Conservation (phyloP, 176 grass and related monocot species). For the Cenchrus americanus region DNA sequence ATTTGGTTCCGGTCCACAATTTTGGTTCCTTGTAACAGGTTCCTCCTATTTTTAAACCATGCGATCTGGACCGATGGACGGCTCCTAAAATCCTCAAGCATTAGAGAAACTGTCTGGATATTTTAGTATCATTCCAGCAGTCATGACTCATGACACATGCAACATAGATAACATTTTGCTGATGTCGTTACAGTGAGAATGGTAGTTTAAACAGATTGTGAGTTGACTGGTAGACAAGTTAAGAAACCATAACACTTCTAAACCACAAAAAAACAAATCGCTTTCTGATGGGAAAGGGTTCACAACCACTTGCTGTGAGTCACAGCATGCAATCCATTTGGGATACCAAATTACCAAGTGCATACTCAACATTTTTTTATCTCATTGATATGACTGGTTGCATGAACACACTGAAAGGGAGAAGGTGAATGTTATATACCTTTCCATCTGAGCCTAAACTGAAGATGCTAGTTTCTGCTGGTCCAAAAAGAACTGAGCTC, state of each 20-base stretch:
- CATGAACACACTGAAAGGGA: constrained; percentile 17
- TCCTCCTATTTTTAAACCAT: too few relatives aligned
- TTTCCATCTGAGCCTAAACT: constrained; percentile 92
- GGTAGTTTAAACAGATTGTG: not conserved
- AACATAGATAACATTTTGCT: not conserved
- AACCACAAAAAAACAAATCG: not conserved
- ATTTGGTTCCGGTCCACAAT: too few relatives aligned
- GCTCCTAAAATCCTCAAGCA: too few relatives aligned
- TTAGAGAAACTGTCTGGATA: too few relatives aligned
- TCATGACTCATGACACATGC: not conserved
- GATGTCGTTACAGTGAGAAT: not conserved
- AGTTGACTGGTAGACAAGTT: constrained; percentile 9
- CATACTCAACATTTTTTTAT: constrained; percentile 2
- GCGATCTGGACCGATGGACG: too few relatives aligned
- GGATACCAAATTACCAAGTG: not conserved
- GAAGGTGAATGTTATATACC: constrained; percentile 46
- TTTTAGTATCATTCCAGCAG: constrained; percentile 5
- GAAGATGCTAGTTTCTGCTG: constrained; percentile 96
- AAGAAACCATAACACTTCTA: not conserved
- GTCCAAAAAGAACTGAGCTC: constrained; percentile 88
- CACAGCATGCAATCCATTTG: not conserved
- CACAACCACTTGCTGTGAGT: not conserved
- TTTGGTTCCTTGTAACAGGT: too few relatives aligned
- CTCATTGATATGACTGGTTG: constrained; percentile 13
- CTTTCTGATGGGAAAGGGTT: not conserved